Conservation (phyloP, 257 asterid genomes). For the Solanum paucissectum region DNA sequence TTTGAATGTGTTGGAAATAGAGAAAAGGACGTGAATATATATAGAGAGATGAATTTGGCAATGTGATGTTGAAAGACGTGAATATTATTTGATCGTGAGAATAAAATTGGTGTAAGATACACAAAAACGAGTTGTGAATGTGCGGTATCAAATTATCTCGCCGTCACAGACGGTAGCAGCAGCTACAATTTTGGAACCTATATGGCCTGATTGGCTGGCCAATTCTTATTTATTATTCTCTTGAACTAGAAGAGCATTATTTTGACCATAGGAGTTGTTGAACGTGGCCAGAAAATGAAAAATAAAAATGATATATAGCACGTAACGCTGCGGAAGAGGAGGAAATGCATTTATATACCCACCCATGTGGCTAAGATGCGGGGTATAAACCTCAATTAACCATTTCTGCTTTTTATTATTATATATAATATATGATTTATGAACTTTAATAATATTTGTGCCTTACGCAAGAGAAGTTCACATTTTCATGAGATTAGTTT, state of each 20-base stretch:
- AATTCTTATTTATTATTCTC: neutral
- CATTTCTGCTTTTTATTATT: neutral
- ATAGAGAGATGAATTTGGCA: neutral
- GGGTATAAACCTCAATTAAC: neutral
- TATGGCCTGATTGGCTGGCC: neutral
- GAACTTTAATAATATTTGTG: neutral
- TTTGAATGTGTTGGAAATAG: neutral
- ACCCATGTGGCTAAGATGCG: neutral
- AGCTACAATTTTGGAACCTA: neutral
- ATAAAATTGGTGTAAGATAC: neutral
- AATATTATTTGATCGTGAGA: neutral
- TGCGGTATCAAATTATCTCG: neutral
- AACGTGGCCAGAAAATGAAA: neutral
- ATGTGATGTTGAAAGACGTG: neutral
- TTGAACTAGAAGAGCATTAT: neutral
- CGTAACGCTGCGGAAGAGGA: neutral
- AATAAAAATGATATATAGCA: neutral
- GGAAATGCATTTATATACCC: neutral
- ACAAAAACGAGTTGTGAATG: neutral
- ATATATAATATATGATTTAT: neutral
- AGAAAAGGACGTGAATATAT: neutral
- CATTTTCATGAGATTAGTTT: neutral
- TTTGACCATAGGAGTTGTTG: neutral
- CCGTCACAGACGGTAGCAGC: neutral
- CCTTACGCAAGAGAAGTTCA: neutral